phyloP scores from a whole-genome alignment of 2,329 filamentous ascomycete species.

The Ceratocystis papillata region DNA sequence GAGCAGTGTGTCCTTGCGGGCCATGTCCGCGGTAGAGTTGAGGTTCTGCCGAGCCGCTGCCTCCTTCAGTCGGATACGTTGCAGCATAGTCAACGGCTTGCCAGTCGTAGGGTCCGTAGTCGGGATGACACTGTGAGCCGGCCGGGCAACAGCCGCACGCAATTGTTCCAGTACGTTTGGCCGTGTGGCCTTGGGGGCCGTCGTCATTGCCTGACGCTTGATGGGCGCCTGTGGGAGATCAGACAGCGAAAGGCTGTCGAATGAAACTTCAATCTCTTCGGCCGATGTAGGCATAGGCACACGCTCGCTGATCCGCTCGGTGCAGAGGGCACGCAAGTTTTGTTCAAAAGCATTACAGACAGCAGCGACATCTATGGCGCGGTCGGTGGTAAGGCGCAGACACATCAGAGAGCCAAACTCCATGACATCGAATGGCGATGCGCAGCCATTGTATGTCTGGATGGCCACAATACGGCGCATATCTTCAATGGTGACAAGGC shows the following conservation, averaged over 20 bases:
- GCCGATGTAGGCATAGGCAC: background rate
- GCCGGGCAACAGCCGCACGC: conserved; percentile 27
- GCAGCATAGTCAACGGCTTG: conserved; percentile 56
- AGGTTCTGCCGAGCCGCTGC: conserved; percentile 47
- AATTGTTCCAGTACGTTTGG: conserved; percentile 33
- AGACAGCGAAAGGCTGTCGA: conserved; percentile 43
- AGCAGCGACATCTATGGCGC: conserved; percentile 39
- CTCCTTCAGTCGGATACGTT: conserved; percentile 65
- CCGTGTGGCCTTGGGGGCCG: conserved; percentile 36
- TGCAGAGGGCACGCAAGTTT: conserved; percentile 41
- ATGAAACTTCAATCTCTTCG: conserved; percentile 36
- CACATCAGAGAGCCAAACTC: conserved; percentile 48
- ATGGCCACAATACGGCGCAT: conserved; percentile 56
- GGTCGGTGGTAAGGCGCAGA: conserved; percentile 32
- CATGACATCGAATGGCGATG: conserved; percentile 37
- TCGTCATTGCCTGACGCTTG: conserved; percentile 28
- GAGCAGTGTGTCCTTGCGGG: conserved; percentile 54
- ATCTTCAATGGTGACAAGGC: conserved; percentile 54
- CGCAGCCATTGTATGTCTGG: conserved; percentile 32
- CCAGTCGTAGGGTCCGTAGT: conserved; percentile 36
- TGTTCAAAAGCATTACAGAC: conserved; percentile 46
- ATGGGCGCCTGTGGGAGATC: conserved; percentile 34
- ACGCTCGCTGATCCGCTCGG: conserved; percentile 29
- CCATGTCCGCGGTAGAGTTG: conserved; percentile 44
- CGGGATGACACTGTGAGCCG: conserved; percentile 28